Percentiles rank a stretch among this genome's conserved stretches.
phyloP scores from a whole-genome alignment of 1,139 yeast species.

The Geotrichum cucujoidarum region DNA sequence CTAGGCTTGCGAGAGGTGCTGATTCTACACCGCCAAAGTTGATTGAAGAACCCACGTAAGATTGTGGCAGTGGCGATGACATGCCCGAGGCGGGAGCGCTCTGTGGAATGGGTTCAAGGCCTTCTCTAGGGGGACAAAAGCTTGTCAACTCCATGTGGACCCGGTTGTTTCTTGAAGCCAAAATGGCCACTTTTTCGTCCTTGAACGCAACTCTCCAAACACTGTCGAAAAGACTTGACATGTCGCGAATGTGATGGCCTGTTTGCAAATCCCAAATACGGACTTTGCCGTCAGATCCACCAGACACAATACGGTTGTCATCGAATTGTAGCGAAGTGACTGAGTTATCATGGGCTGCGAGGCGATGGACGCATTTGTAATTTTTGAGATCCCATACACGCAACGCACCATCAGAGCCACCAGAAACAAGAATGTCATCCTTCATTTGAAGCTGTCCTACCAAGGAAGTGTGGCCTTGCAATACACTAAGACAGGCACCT shows the following conservation, averaged over 20 bases:
- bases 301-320: conserved; percentile 82
- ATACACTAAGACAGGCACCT: conserved; percentile 71
- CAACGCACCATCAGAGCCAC: conserved; percentile 85
- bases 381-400: conserved; percentile 92
- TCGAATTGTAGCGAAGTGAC: conserved; percentile 85
- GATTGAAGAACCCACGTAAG: too few relatives aligned
- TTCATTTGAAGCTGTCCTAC: conserved; percentile 83
- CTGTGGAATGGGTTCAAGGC: conserved; percentile 11
- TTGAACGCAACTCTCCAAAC: conserved; percentile 43
- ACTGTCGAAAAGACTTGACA: conserved; percentile 37
- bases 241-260: conserved; percentile 48
- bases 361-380: conserved; percentile 83
- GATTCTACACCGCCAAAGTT: too few relatives aligned
- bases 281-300: conserved; percentile 84
- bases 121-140: conserved; percentile 29
- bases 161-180: conserved; percentile 36
- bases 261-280: conserved; percentile 85
- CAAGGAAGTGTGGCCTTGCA: conserved; percentile 66
- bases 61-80: conserved; percentile 2
- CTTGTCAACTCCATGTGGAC: conserved; percentile 40
- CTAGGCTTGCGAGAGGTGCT: not conserved
- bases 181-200: conserved; percentile 40
- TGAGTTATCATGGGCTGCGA: conserved; percentile 74
- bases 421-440: conserved; percentile 81
- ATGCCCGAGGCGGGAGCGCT: conserved; percentile 1